Evolutionary conservation across 805 yeast species (phyloP).

Genomic region (Torulaspora gathmanii): DNA sequence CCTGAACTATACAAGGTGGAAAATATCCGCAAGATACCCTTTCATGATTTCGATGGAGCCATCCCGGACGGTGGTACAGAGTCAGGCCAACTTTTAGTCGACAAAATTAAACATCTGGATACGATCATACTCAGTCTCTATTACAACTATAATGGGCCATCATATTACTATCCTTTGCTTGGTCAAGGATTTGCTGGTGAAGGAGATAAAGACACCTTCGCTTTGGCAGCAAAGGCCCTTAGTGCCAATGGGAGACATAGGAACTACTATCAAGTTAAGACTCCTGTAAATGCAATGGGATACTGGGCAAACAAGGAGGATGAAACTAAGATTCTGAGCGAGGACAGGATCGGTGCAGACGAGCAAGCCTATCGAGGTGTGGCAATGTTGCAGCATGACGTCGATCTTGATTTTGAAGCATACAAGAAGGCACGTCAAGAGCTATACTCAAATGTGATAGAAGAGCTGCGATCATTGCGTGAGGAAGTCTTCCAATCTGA

Average conservation of each 20-base stretch:
- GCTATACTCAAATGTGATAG: slow-evolving; percentile 6
- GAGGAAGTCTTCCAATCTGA: slow-evolving; percentile 6
- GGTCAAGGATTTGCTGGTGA: slow-evolving; percentile 76
- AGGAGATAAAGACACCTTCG: slow-evolving; percentile 75
- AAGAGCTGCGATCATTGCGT: slow-evolving; percentile 3
- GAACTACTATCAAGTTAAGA: slow-evolving; percentile 45
- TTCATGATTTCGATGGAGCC: slow-evolving; percentile 58
- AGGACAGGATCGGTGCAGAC: slow-evolving; percentile 26
- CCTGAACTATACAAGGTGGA: slow-evolving; percentile 20
- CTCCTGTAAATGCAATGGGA: slow-evolving; percentile 39
- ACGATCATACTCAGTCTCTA: slow-evolving; percentile 57
- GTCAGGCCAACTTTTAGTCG: slow-evolving; percentile 64
- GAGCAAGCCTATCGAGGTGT: slow-evolving; percentile 48
- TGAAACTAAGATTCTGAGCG: slow-evolving; percentile 11
- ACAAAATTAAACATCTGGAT: slow-evolving; percentile 54
- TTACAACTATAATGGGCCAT: slow-evolving; percentile 65
- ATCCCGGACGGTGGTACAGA: slow-evolving; percentile 69
- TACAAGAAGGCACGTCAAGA: slow-evolving; percentile 15
- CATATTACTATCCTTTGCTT: slow-evolving; percentile 60
- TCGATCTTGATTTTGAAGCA: slow-evolving; percentile 50
- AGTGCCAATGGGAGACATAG: slow-evolving; percentile 24
- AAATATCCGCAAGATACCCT: slow-evolving; percentile 38
- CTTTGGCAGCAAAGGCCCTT: slow-evolving; percentile 54
- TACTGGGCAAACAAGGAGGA: slow-evolving; percentile 24
- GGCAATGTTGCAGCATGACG: slow-evolving; percentile 74